These are phyloP conservation scores for Mucor piriformis DNA, from an alignment of 371 early-diverging fungal species.

Conservation along the genomic window DNA sequence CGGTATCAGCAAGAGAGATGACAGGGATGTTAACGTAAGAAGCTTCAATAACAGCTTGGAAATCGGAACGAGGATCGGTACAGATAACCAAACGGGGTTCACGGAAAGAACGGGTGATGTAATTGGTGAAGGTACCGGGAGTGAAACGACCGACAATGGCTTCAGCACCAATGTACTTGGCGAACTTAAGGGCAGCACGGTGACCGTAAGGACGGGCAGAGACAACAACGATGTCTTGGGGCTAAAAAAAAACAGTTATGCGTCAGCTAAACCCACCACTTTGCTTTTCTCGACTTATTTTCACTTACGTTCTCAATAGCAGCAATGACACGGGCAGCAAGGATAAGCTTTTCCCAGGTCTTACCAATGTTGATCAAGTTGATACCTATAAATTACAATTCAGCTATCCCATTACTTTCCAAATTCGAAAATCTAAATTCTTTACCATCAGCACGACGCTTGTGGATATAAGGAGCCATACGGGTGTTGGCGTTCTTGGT, in stretches of 20 bases:
- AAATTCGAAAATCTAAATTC: background rate
- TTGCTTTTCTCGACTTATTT: background rate
- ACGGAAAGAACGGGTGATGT: slow-evolving; percentile 97
- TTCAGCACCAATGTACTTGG: slow-evolving; percentile 95
- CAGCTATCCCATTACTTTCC: background rate
- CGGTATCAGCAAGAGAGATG: slow-evolving; percentile 98
- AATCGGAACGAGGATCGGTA: slow-evolving; percentile 98
- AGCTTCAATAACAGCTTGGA: slow-evolving; percentile 98
- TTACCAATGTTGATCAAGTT: slow-evolving; percentile 98
- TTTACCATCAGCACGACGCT: slow-evolving; percentile 92
- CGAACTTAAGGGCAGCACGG: slow-evolving; percentile 99
- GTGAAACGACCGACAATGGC: slow-evolving; percentile 99
- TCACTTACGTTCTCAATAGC: slow-evolving; percentile 88
- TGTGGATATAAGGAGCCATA: slow-evolving; percentile 93
- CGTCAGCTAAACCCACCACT: background rate
- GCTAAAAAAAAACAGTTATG: slow-evolving; percentile 37
- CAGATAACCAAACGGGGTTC: slow-evolving; percentile 99
- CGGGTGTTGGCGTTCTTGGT: slow-evolving; percentile 89
- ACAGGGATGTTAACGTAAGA: slow-evolving; percentile 99
- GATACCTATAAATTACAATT: slow-evolving; percentile 43
- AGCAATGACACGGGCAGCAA: slow-evolving; percentile 98
- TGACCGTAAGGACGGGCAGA: slow-evolving; percentile 98
- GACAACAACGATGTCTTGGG: slow-evolving; percentile 94
- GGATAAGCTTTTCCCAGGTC: slow-evolving; percentile 99
- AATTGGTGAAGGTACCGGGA: slow-evolving; percentile 99